Base-by-base conservation (phyloP, 1,284 basidiomycete genomes). In the Termitomyces sp. region DNA sequence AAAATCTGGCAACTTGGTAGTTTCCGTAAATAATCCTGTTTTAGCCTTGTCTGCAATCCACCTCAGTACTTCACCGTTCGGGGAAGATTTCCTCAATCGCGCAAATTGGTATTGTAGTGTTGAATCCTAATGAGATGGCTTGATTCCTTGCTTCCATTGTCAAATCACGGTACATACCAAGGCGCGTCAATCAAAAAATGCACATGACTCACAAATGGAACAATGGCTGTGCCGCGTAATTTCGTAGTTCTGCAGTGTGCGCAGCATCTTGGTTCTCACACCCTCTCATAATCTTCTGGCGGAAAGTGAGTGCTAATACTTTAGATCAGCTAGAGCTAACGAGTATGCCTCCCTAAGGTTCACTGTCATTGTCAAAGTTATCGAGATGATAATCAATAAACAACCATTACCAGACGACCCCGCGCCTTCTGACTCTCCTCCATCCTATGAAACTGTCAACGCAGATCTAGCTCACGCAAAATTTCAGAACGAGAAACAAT, bases 371-470 rank as follows among this genome's bases (percentile, higher is more conserved):
- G 8, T 19, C 38, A 17, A 31, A 31, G 28, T 7, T 33, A 19
- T 33, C 15, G 33, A 13, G 5, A 67, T 65, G 66, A 64, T 67
- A 34, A 57, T 66, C 31, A 59, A 61, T 3, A 62, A 64, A 49
- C 53, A 55, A 5, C 54, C 59, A 5, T 41, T 64, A 31, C 63
- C 61, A 5, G 59, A 67, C 42, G 65, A 70, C 36, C 62, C 63
- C 7, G 64, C 65, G 24, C 67, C 66, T 1, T 26, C 56, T 15
- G 67, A 69, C 39, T 61, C 67, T 34, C 68, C 68, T 10, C 68
- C 68, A 34, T 64, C 68, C 4, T 70, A 70, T 43, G 67, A 68
- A 9, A 49, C 58, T 12, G 38, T 63, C 28, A 28, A 43, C 13
- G 13, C 53, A 43, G 34, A n/a, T 19, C 30, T 46, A 43, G 28